phyloP scores from a whole-genome alignment of 1,284 basidiomycete genomes.

The Coniferiporia sulphurascens region DNA sequence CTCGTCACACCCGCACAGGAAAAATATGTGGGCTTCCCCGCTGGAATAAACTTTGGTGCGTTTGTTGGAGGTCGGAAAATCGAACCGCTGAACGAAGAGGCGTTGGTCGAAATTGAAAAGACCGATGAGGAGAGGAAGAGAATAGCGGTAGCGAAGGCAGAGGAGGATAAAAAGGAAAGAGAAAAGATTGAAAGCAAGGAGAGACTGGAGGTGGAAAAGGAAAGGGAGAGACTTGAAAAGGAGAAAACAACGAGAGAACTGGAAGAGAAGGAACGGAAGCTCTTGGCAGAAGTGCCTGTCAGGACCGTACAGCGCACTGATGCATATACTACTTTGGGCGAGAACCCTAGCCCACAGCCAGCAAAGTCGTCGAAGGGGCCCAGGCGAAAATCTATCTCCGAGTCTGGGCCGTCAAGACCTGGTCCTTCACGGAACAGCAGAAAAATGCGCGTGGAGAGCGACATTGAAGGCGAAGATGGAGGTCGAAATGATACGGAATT shows the following conservation, averaged over 20 bases:
- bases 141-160: slow-evolving; percentile 15
- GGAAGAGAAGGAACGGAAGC: not conserved
- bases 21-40: slow-evolving; percentile 64
- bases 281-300: not conserved
- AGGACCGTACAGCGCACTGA: not conserved
- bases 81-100: slow-evolving; percentile 29
- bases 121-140: slow-evolving; percentile 11
- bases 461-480: too few species aligned
- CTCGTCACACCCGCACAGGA: slow-evolving; percentile 52
- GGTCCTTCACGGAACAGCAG: too few species aligned
- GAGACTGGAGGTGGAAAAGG: slow-evolving; percentile 7
- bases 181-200: slow-evolving; percentile 6
- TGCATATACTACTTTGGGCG: too few species aligned
- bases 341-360: too few species aligned
- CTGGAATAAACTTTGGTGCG: slow-evolving; percentile 60
- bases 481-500: too few species aligned
- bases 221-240: not conserved
- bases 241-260: not conserved
- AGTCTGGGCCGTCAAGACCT: too few species aligned
- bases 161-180: slow-evolving; percentile 21
- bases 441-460: too few species aligned
- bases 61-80: slow-evolving; percentile 53
- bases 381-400: too few species aligned
- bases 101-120: slow-evolving; percentile 28
- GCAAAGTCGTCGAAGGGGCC: too few species aligned